phyloP scores from a whole-genome alignment of 768 basidiomycete species.

The Naganishia vishniacii region DNA sequence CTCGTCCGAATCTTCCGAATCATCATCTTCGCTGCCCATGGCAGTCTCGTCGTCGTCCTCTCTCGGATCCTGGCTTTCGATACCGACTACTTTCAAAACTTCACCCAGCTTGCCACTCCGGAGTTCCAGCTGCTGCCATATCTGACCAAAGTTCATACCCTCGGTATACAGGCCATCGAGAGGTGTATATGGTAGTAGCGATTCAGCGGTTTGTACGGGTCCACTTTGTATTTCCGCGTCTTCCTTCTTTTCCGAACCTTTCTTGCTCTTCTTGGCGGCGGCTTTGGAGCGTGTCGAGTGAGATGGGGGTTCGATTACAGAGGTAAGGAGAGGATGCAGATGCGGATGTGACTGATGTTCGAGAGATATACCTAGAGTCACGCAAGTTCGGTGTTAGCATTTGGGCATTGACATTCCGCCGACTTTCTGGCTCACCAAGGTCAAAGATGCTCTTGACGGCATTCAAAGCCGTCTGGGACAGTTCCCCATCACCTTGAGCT shows the following conservation, averaged over 20 bases:
- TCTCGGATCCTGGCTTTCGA: slow-evolving; percentile 48
- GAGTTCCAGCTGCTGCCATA: slow-evolving; percentile 92
- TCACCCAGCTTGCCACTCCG: slow-evolving; percentile 65
- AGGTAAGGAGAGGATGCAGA: slow-evolving; percentile 62
- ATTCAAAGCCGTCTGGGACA: slow-evolving; percentile 38
- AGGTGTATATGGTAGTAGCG: slow-evolving; percentile 57
- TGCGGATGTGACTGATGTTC: slow-evolving; percentile 64
- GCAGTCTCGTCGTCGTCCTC: slow-evolving; percentile 48
- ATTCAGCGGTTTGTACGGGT: slow-evolving; percentile 4
- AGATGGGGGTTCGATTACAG: slow-evolving; percentile 62
- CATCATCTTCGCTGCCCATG: slow-evolving; percentile 40
- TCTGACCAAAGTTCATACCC: slow-evolving; percentile 74
- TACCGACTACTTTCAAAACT: slow-evolving; percentile 62
- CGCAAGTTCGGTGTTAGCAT: slow-evolving; percentile 53
- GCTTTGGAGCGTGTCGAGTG: slow-evolving; percentile 54
- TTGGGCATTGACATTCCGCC: slow-evolving; percentile 51
- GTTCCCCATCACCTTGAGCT: slow-evolving; percentile 35
- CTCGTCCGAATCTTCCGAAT: slow-evolving; percentile 33
- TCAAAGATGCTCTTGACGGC: slow-evolving; percentile 49
- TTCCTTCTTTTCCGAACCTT: background rate
- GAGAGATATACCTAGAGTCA: slow-evolving; percentile 58
- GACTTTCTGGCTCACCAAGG: slow-evolving; percentile 39
- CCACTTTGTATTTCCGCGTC: background rate
- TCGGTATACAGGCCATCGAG: slow-evolving; percentile 68
- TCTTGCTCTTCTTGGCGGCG: slow-evolving; percentile 47